Evolutionary conservation across 345 rosid species (phyloP).

Genomic region (Clausena lansium): DNA sequence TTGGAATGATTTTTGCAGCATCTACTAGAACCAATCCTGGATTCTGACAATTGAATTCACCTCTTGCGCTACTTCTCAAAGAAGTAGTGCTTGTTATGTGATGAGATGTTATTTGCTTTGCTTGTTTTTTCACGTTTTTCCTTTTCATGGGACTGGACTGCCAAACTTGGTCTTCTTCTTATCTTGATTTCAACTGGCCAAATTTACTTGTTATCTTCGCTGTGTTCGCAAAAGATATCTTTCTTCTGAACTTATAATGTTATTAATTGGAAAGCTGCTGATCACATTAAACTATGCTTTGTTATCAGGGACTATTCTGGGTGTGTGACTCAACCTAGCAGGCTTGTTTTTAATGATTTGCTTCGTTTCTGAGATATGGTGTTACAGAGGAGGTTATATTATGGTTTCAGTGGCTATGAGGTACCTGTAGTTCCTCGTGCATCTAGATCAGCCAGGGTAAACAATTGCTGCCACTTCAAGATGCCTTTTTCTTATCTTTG

Average conservation of each 20-base stretch:
- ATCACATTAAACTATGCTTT: neutral
- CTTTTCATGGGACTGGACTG: neutral
- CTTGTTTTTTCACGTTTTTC: neutral
- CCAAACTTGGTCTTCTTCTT: neutral
- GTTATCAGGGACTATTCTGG: neutral
- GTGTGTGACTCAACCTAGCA: conserved; percentile 9
- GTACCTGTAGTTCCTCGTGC: conserved; percentile 83
- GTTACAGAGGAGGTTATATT: conserved; percentile 71
- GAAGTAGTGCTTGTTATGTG: neutral
- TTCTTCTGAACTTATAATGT: neutral
- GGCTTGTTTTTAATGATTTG: conserved; percentile 22
- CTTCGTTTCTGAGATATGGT: conserved; percentile 58
- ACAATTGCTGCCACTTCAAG: neutral
- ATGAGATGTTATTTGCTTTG: neutral
- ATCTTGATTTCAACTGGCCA: neutral
- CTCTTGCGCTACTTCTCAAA: neutral
- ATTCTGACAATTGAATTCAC: neutral
- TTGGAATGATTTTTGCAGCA: neutral
- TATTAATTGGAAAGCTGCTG: neutral
- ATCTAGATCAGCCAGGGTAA: conserved; percentile 85
- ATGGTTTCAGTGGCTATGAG: conserved; percentile 87
- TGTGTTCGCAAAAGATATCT: neutral
- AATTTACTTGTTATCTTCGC: neutral
- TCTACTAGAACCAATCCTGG: neutral
- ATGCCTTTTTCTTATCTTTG: conserved; percentile 1